Percentiles rank a stretch among this genome's conserved stretches.
phyloP scores from a whole-genome alignment of 208 protist species.

The Leishmania braziliensis region DNA sequence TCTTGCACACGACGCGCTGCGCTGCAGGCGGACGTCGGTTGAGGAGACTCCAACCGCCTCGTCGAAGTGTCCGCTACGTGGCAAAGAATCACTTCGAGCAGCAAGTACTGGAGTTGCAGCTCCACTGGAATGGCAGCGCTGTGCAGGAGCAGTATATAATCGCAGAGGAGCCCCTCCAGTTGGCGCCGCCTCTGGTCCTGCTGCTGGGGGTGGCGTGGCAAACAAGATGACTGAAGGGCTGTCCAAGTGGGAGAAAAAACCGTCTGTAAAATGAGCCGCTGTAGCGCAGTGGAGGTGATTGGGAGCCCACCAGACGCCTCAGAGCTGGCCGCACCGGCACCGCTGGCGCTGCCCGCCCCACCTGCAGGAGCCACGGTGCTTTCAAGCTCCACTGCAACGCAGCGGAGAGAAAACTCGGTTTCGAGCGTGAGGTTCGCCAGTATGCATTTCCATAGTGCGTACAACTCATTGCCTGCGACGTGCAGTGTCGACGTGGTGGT shows the following conservation, averaged over 20 bases:
- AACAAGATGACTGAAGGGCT: neutral
- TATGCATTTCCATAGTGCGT: slow-evolving; percentile 11
- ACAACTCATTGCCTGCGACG: neutral
- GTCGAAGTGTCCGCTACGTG: neutral
- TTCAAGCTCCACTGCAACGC: neutral
- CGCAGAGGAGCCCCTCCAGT: slow-evolving; percentile 22
- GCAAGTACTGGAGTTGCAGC: slow-evolving; percentile 12
- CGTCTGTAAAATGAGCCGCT: slow-evolving; percentile 8
- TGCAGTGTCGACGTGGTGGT: no score
- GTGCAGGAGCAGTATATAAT: slow-evolving; percentile 25
- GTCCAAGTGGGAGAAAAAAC: slow-evolving; percentile 20
- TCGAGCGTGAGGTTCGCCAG: slow-evolving; percentile 12
- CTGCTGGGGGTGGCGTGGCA: slow-evolving; percentile 2
- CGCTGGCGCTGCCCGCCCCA: neutral
- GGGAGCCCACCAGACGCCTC: neutral
- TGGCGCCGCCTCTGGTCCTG: neutral
- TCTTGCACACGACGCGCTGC: slow-evolving; percentile 13
- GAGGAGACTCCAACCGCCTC: neutral
- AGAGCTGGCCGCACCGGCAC: neutral
- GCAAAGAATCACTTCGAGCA: slow-evolving; percentile 22
- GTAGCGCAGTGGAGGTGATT: slow-evolving; percentile 3
- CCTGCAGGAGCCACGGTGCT: neutral
- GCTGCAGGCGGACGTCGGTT: neutral
- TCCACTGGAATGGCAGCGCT: neutral
- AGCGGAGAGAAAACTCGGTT: neutral